Base-by-base conservation (phyloP, 1,284 basidiomycete species). In the Cutaneotrichosporon dermatis region DNA sequence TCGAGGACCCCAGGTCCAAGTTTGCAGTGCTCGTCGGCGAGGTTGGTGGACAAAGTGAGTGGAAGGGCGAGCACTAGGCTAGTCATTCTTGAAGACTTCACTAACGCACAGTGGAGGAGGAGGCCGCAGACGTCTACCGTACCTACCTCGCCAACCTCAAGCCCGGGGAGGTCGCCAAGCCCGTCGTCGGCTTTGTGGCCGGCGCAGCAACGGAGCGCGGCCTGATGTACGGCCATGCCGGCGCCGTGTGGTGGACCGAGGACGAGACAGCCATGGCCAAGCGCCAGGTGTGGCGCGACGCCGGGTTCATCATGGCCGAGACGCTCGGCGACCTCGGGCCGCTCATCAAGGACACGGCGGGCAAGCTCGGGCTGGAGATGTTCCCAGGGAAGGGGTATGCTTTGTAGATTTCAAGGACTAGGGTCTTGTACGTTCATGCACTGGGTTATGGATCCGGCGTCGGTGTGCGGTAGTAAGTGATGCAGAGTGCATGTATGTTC, bases 21-120 rank as follows among this genome's bases (percentile, higher is more conserved):
- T 90, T 91, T 66, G 91, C 96, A 65, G 92, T 96, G 57, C 81
- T 97, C 66, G 96, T 97, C 69, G 93, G 93, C 65, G 94, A 97
- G 79, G 95, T 97, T 70, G 93, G 94, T 65, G 94, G 94, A 13
- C 65, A 66, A 52, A 68, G 61, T 62, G 53, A 56, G 61, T 56
- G 94, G 12, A 63, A 66, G 54, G 66, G 61, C 59, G 53, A 56
- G 61, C 53, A 25, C 16, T 16, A 46, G n/a, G 44, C 15, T 25
- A 25, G 25, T 25, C 25, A 25, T 25, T 25, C 25, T 25, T 25
- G 25, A 25, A 25, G 25, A 34, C 9, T 13, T 41, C 25, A n/a
- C 40, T 42, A 35, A 55, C 41, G 33, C 6, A 37, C 88, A 16
- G 96, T 96, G 92, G 93, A 97, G 79, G 94, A 97, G 76, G 93